A percentile compares a stretch with the other conserved stretches of the same genome.
phyloP scores from a whole-genome alignment of 495 filamentous ascomycete genomes.

The Neurospora pannonica region DNA sequence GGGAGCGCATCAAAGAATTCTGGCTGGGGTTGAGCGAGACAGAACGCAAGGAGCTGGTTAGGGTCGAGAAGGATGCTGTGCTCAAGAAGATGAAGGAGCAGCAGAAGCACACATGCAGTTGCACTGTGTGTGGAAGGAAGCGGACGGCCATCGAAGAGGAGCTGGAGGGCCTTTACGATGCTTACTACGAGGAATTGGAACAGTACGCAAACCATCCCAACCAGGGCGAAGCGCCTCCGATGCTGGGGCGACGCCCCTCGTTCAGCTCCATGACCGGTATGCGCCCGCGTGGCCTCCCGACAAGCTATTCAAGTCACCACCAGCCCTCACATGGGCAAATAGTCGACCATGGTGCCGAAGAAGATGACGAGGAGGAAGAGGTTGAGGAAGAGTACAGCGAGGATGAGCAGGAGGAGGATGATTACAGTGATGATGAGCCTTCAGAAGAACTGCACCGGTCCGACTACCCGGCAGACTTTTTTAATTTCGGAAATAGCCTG shows the following conservation, averaged over 20 bases:
- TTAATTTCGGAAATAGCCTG: slow-evolving; percentile 94
- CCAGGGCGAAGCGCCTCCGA: slow-evolving; percentile 45
- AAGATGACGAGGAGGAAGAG: slow-evolving; percentile 56
- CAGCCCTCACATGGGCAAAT: slow-evolving; percentile 45
- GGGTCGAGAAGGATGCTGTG: slow-evolving; percentile 97
- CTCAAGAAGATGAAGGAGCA: slow-evolving; percentile 99
- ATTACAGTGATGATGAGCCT: slow-evolving; percentile 45
- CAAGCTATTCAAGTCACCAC: slow-evolving; percentile 34
- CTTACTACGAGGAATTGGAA: slow-evolving; percentile 96
- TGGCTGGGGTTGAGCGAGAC: slow-evolving; percentile 95
- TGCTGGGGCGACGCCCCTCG: slow-evolving; percentile 55
- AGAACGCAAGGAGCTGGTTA: slow-evolving; percentile 86
- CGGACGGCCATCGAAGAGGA: slow-evolving; percentile 97
- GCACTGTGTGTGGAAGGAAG: slow-evolving; percentile 93
- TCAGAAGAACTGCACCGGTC: slow-evolving; percentile 49
- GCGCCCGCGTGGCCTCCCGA: slow-evolving; percentile 38
- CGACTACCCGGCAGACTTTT: slow-evolving; percentile 71
- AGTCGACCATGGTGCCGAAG: slow-evolving; percentile 47
- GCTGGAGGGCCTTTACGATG: slow-evolving; percentile 96
- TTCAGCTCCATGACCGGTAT: slow-evolving; percentile 44
- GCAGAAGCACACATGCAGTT: slow-evolving; percentile 98
- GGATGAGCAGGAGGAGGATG: slow-evolving; percentile 43
- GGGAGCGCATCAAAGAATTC: slow-evolving; percentile 95
- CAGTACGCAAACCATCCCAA: slow-evolving; percentile 91
- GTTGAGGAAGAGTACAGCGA: slow-evolving; percentile 29